Conservation (phyloP, 345 rosid species). For the Eucalyptus pumila region DNA sequence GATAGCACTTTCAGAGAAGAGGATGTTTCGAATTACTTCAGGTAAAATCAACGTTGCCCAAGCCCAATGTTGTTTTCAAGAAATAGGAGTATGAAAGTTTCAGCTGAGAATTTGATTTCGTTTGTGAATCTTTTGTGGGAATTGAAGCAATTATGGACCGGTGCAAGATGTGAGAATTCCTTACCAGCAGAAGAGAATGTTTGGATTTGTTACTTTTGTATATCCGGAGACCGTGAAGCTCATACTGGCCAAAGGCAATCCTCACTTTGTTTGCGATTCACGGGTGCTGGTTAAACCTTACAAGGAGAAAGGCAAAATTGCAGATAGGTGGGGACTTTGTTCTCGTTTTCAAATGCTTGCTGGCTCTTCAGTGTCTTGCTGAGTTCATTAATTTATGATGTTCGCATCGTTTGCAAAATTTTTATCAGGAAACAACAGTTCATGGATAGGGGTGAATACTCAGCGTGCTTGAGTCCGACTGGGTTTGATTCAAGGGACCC, state of each 20-base stretch:
- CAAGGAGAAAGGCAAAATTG: conserved; percentile 67
- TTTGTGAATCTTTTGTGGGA: neutral
- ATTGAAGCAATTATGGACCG: conserved; percentile 45
- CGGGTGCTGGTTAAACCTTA: conserved; percentile 74
- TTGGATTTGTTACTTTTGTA: conserved; percentile 63
- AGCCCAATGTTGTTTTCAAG: neutral
- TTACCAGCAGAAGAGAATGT: conserved; percentile 78
- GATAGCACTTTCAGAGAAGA: conserved; percentile 76
- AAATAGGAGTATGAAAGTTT: neutral
- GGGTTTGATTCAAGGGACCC: conserved; percentile 39
- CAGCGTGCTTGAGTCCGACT: conserved; percentile 28
- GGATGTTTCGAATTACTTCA: conserved; percentile 73
- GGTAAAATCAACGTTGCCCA: conserved; percentile 12
- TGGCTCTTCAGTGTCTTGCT: neutral
- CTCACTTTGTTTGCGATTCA: conserved; percentile 65
- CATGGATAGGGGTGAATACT: conserved; percentile 48
- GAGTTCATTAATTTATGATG: neutral
- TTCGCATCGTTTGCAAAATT: neutral
- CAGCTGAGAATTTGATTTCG: neutral
- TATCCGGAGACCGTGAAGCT: conserved; percentile 67
- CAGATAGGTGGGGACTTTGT: conserved; percentile 25
- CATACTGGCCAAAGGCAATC: conserved; percentile 63
- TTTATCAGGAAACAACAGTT: conserved; percentile 43
- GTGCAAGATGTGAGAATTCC: conserved; percentile 78
- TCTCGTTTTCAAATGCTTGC: neutral